Evolutionary conservation across 306 rosid species (phyloP), one percentile per base, ranked within the genome.

Genomic region (Carpinus fangiana): DNA sequence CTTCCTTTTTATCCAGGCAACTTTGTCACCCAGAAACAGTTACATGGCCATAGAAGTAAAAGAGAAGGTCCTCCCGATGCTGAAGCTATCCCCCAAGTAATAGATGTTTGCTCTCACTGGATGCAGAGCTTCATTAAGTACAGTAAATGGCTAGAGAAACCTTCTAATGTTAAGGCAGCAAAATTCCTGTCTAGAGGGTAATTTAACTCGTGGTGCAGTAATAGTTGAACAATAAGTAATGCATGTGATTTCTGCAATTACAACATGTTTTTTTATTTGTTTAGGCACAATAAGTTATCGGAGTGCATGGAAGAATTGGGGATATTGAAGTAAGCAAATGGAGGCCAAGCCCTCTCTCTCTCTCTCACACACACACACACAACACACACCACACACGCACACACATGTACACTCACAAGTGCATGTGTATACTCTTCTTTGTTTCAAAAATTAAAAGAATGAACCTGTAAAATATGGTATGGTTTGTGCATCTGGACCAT

Each of bases 161-260:
- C 97, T 80, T 93, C 97, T 73, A 96, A 91, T 80, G 94, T 96
- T 54, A 96, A 96, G 87, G 98, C 98, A 45, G 96, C 98, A 17
- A 90, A 85, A 74, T 96, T 90, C 83, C 84, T 96, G 69, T 96
- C 98, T 10, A 88, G 79, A 86, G 99, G 99, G 99, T 96, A 95
- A 87, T 74, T 76, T 69, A 81, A 78, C 66, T 78, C 75, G 57
- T 76, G 31, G n/a, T 68, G 77, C 26, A 16, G 12, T 69, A 62
- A 50, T 76, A 65, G 66, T 80, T 84, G 64, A 61, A 79, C 72
- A 62, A 66, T 51, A 78, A 28, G 57, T 73, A 81, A 23, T 83
- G 81, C 85, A 48, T 76, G 65, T 69, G 14, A 23, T 36, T 80
- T 10, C 38, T 55, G 50, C 43, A 76, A 47, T 75, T 76, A 50